Base-by-base conservation (phyloP, 768 basidiomycete genomes). In the Zangia roseola region DNA sequence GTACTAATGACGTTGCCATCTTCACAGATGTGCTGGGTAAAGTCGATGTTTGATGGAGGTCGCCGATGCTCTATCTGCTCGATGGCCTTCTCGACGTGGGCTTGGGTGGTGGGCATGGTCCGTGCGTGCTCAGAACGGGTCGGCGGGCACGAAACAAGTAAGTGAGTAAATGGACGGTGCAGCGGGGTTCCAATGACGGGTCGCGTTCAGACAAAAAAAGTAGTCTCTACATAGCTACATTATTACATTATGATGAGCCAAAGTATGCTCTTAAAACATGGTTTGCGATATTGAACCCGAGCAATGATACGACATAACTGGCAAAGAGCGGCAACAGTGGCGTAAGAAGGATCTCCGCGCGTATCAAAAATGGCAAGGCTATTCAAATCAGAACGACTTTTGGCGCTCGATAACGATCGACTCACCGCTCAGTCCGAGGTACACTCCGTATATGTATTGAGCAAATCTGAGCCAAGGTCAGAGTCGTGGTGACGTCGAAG, bases 361-460 rank as follows among this genome's bases (percentile, higher is more conserved):
- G 88, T 54, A 91, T 80, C 49, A 98, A 80, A 72, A 97, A 98
- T 2, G 95, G 95, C n/a, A 98, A 74, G 21, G 94, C 94, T 88
- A 57, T 51, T 30, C 21, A 33, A 20, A 28, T 37, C 49, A 19
- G 58, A 44, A 45, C 6, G 39, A 23, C 14, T 35, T 30, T 57
- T 30, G 20, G 25, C 25, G 43, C 35, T 35, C 3, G 49, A 28
- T 8, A 35, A 33, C 13, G 45, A 49, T 35, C 43, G 41, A 58
- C 78, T 67, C 60, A 86, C 88, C 87, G 58, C 82, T 91, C 25
- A 92, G 71, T 8, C 92, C 93, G 31, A 93, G 80, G 68, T 94
- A 95, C 25, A 93, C 77, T 35, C 94, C 91, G 62, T 97, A 97
- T 20, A 84, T 80, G 64, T 97, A 97, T 65, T 97, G 94, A 5